Conservation (phyloP, 768 basidiomycete species). For the Lactarius sp. region DNA sequence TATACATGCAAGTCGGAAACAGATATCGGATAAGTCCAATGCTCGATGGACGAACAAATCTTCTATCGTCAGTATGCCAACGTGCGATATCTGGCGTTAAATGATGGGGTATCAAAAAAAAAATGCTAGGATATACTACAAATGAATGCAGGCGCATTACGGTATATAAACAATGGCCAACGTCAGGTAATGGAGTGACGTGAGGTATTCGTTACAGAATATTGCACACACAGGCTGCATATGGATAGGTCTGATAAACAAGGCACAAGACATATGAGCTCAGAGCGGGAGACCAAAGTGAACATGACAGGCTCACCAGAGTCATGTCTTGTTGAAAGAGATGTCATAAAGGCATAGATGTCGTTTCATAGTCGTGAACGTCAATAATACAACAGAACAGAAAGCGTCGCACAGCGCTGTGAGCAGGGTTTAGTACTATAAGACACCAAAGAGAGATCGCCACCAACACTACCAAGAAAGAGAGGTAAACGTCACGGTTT, state of each 20-base stretch:
- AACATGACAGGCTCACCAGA: background rate
- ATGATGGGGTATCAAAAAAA: conserved; percentile 14
- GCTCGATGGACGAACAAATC: conserved; percentile 5
- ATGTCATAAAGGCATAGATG: conserved; percentile 22
- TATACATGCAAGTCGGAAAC: conserved; percentile 17
- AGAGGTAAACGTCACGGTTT: conserved; percentile 30
- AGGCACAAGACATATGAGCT: background rate
- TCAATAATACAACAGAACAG: conserved; percentile 21
- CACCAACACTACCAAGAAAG: conserved; percentile 1
- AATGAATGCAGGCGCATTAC: conserved; percentile 5
- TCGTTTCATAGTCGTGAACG: conserved; percentile 20
- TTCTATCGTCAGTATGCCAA: conserved; percentile 19
- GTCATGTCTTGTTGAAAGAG: conserved; percentile 2
- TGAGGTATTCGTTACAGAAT: conserved; percentile 18
- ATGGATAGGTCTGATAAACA: conserved; percentile 1
- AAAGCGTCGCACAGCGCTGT: conserved; percentile 12
- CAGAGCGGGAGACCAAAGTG: background rate
- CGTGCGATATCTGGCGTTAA: conserved; percentile 6
- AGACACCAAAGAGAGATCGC: background rate
- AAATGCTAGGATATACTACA: conserved; percentile 20
- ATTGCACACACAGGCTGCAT: conserved; percentile 16
- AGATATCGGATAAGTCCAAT: conserved; percentile 8
- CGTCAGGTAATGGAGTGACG: background rate
- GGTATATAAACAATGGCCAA: conserved; percentile 17
- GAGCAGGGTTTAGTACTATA: background rate